A percentile compares a stretch with the other conserved stretches of the same genome.
phyloP scores from a whole-genome alignment of 768 basidiomycete genomes.

The Asterophora lycoperdoides region DNA sequence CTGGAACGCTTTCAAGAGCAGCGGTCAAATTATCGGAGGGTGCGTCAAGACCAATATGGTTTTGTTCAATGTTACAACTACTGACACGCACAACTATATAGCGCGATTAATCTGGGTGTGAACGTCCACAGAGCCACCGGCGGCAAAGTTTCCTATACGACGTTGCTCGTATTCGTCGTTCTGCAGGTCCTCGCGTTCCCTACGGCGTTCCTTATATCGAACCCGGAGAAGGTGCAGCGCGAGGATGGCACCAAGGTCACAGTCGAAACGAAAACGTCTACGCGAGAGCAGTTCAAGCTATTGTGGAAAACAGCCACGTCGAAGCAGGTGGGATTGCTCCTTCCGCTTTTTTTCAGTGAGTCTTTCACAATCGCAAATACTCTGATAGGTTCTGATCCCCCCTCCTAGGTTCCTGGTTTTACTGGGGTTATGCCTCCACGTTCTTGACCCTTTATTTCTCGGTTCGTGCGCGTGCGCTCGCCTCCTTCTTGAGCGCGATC shows the following conservation, averaged over 20 bases:
- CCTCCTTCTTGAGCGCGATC: conserved; percentile 17
- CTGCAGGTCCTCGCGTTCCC: conserved; percentile 15
- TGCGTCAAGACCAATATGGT: not conserved
- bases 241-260: conserved; percentile 17
- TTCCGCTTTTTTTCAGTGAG: conserved; percentile 17
- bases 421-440: conserved; percentile 19
- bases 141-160: conserved; percentile 18
- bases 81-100: not conserved
- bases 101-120: conserved; percentile 14
- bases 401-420: conserved; percentile 18
- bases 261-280: conserved; percentile 14
- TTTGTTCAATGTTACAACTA: not conserved
- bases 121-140: conserved; percentile 15
- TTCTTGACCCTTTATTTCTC: conserved; percentile 19
- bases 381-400: no score
- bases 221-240: conserved; percentile 16
- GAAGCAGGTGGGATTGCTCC: conserved; percentile 9
- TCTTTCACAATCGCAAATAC: no score
- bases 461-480: conserved; percentile 16
- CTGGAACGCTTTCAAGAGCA: conserved; percentile 11
- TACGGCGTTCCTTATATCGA: conserved; percentile 12
- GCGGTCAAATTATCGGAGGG: conserved; percentile 18
- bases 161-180: conserved; percentile 11
- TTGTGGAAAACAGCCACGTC: conserved; percentile 7
- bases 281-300: conserved; percentile 13